Evolutionary conservation across 495 filamentous ascomycete genomes (phyloP), one percentile per base, ranked within the genome.

Genomic region (Parathielavia appendiculata): DNA sequence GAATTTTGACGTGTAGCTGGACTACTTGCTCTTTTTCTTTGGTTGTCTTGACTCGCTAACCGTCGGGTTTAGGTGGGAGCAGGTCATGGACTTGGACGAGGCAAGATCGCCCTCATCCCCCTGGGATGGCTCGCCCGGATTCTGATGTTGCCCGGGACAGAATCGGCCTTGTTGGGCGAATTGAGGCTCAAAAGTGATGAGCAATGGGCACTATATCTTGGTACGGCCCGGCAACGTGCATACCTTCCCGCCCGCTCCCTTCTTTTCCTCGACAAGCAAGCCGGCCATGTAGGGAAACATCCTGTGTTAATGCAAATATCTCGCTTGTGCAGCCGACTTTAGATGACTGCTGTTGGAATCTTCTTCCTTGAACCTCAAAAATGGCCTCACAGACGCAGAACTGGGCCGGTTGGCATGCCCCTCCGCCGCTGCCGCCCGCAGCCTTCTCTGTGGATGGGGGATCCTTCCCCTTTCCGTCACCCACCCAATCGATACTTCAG

Each of bases 161-260:
- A 19, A 35, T 26, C 39, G 23, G 17, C 23, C 13, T 4, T 12
- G 35, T 45, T 38, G 38, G 55, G 44, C 35, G n/a, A 10, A 39
- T 0, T 35, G 39, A 51, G 38, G 38, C 36, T 57, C 26, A 36
- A 8, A 6, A 39, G 10, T 40, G 26, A 16, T 5, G 51, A 16
- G 30, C 23, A 20, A n/a, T 19, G 23, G 16, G 52, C 12, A 32
- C 19, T 57, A 57, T 57, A 57, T 51, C 47, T 51, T 47, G 36
- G 22, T 35, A 13, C 32, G 45, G 2, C 30, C 12, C 54, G 36
- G 34, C 34, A 26, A 14, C 17, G 30, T 57, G 45, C 54, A 57
- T 17, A 17, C 41, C 22, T 10, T n/a, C 44, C 44, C 35, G 30
- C 32, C 40, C 14, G 17, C 23, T 51, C 10, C 22, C 14, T 13